A percentile compares a stretch with the other conserved stretches of the same genome.
Conservation (phyloP, 768 basidiomycete genomes). For the Coprinopsis marcescibilis region DNA sequence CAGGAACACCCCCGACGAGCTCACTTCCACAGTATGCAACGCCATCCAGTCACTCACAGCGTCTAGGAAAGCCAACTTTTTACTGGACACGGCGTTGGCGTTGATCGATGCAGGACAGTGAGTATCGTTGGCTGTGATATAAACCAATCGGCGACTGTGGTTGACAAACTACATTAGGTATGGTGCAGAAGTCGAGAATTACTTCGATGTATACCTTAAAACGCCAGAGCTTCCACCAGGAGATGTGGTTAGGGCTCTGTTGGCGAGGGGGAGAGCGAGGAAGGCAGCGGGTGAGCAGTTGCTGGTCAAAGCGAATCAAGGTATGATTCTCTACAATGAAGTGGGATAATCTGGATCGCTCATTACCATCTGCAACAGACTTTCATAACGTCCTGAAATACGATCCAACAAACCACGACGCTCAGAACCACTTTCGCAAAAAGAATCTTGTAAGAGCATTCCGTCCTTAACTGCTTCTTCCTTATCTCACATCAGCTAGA, state of each 20-base stretch:
- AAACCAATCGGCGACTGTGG: background rate
- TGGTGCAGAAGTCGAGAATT: slow-evolving; percentile 58
- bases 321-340: slow-evolving; percentile 26
- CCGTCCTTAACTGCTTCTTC: background rate
- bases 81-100: slow-evolving; percentile 43
- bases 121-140: slow-evolving; percentile 15
- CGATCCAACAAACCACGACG: slow-evolving; percentile 53
- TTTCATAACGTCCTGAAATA: slow-evolving; percentile 54
- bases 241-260: slow-evolving; percentile 47
- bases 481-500: slow-evolving; percentile 7
- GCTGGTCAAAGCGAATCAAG: slow-evolving; percentile 54
- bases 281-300: slow-evolving; percentile 50
- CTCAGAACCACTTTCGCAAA: slow-evolving; percentile 43
- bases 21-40: slow-evolving; percentile 43
- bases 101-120: slow-evolving; percentile 47
- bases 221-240: slow-evolving; percentile 50
- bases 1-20: slow-evolving; percentile 33
- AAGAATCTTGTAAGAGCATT: slow-evolving; percentile 35
- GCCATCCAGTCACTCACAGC: slow-evolving; percentile 42
- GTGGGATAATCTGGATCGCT: too few relatives aligned
- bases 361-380: slow-evolving; percentile 30
- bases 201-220: slow-evolving; percentile 58
- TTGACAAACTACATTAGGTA: slow-evolving; percentile 35
- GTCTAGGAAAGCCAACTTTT: slow-evolving; percentile 41
- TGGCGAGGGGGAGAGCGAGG: slow-evolving; percentile 56